Base-by-base conservation (phyloP, 1,284 basidiomycete genomes). In the Sanguinoderma infundibulare region DNA sequence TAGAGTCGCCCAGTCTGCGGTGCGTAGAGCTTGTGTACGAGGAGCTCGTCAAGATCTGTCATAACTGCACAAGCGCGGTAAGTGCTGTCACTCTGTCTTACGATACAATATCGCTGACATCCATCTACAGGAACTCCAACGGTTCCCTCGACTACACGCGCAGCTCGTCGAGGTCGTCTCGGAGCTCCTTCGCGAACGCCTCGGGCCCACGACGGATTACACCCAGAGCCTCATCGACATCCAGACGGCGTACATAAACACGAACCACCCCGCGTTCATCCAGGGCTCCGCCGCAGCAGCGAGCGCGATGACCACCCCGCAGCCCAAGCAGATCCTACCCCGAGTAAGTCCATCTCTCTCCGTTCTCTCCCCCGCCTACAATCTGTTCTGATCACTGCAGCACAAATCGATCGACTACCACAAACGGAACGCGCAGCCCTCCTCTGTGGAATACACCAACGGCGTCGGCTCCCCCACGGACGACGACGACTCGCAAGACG, bases 1-100 rank as follows among this genome's bases (percentile, higher is more conserved):
- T 99, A 62, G 96, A 98, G 77, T 86, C 94, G 5, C 97, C 98
- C 7, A 93, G 93, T 77, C 77, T 98, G 77, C 86, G 97, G 42
- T 99, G 98, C 71, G 98, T 99, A 32, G 98, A 99, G 77, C 80
- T 99, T 66, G 98, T 99, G 12, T 99, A 99, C 75, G 98, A 99
- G 76, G 98, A 99, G 77, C 81, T 99, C 57, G 98, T 99, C 73
- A 98, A 98, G 83, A 98, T 99, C 64, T 99, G 98, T 77, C 98
- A 99, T 77, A 98, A 97, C 74, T 98, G 96, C 79, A 98, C 96
- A 8, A 93, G 90, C 72, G 76, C 86, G 55, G 95, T 96, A 71
- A 72, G 86, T 79, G n/a, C n/a, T n/a, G n/a, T n/a, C n/a, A n/a
- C n/a, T n/a, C n/a, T n/a, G n/a, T n/a, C n/a, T n/a, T n/a, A n/a